These are phyloP conservation scores for Monilinia polystroma DNA, from an alignment of 2,329 filamentous ascomycete genomes.

Conservation along the genomic window DNA sequence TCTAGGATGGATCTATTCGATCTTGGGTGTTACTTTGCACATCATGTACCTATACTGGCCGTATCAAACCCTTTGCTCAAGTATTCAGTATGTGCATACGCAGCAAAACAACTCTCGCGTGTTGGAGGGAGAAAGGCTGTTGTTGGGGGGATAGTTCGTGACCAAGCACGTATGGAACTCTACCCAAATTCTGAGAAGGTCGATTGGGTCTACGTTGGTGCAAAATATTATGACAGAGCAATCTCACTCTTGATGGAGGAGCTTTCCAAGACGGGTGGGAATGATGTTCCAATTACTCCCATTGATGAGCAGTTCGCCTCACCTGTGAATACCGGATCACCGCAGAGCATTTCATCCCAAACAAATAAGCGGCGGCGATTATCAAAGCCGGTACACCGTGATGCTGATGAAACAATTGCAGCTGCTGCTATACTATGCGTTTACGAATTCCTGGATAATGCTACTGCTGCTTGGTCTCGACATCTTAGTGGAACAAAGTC, in stretches of 20 bases:
- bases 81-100: conserved; percentile 58
- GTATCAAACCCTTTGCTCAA: conserved; percentile 48
- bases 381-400: conserved; percentile 44
- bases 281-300: conserved; percentile 35
- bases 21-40: conserved; percentile 58
- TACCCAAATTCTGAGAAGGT: conserved; percentile 48
- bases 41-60: conserved; percentile 59
- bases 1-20: conserved; percentile 55
- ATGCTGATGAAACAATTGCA: conserved; percentile 60
- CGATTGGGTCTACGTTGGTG: conserved; percentile 60
- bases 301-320: conserved; percentile 36
- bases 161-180: conserved; percentile 52
- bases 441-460: conserved; percentile 67
- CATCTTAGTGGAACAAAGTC: conserved; percentile 66
- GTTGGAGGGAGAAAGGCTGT: conserved; percentile 53
- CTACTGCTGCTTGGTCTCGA: conserved; percentile 60
- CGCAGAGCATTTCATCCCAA: conserved; percentile 33
- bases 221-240: conserved; percentile 59
- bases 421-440: conserved; percentile 66
- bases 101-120: conserved; percentile 59
- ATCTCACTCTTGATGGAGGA: conserved; percentile 49
- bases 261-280: conserved; percentile 37
- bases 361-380: conserved; percentile 44
- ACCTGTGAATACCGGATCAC: conserved; percentile 33
- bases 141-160: conserved; percentile 48